phyloP scores from a whole-genome alignment of 2,329 filamentous ascomycete genomes.

The Colletotrichum neosansevieriae region DNA sequence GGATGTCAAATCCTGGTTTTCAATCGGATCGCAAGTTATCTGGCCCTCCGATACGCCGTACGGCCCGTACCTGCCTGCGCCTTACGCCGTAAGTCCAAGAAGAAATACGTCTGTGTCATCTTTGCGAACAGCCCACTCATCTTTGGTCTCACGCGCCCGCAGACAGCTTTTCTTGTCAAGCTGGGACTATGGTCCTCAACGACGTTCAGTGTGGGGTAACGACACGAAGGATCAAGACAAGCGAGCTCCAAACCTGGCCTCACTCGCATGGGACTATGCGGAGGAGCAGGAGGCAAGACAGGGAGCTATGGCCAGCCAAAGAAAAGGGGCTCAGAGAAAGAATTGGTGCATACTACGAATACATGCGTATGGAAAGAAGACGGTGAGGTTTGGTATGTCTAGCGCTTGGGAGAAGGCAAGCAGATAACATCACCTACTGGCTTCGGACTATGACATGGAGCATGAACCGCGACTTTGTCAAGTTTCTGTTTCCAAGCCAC shows the following conservation, averaged over 20 bases:
- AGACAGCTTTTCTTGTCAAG: conserved; percentile 9
- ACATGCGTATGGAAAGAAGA: neutral
- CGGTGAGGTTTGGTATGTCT: neutral
- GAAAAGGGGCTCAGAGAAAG: neutral
- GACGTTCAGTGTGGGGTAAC: conserved; percentile 24
- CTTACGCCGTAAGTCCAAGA: no score
- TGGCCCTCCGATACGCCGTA: conserved; percentile 8
- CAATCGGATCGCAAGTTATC: conserved; percentile 7
- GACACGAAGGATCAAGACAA: conserved; percentile 24
- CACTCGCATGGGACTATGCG: conserved; percentile 16
- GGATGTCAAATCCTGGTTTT: conserved; percentile 3
- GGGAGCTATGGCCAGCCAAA: neutral
- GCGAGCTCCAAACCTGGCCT: conserved; percentile 13
- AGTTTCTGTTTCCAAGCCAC: neutral
- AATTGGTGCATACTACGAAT: neutral
- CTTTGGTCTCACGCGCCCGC: neutral
- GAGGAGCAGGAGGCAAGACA: conserved; percentile 4
- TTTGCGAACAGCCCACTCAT: neutral
- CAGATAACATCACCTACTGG: neutral
- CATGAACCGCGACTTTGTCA: no score
- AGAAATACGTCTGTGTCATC: neutral
- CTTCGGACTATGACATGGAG: neutral
- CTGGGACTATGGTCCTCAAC: conserved; percentile 11
- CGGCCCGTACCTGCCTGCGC: neutral
- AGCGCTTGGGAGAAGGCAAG: neutral